Evolutionary conservation across 2,329 filamentous ascomycete genomes (phyloP), one percentile per base, ranked within the genome.

Genomic region (Chaetomiaceae sp.): DNA sequence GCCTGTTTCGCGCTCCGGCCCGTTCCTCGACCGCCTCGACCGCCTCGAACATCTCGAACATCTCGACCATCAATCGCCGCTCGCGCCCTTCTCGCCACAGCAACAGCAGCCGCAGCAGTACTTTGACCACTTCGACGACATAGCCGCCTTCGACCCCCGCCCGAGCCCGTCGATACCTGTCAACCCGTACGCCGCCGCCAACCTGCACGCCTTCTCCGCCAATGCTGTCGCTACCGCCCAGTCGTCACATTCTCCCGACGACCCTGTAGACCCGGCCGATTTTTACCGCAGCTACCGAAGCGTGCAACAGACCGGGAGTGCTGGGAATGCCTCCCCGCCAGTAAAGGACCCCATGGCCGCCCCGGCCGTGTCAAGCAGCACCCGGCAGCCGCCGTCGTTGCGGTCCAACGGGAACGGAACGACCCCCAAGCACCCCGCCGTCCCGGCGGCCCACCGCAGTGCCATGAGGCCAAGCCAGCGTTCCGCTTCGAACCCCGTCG

Each of bases 401-500:
- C 73, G 75, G 64, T 74, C 77, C 49, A 79, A 77, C 66, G 72
- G 75, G 61, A 77, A 76, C 67, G 75, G 73, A 60, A 69, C 73
- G 37, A 72, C 74, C 43, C 68, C 76, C 29, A 82, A 74, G 64
- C 73, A 76, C 60, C 58, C 64, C 70, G 32, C 64, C 71, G 53
- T 66, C 71, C 51, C 68, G 72, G 55, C 66, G 51, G 55, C 62
- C 57, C 73, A 73, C 46, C 58, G 58, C 58, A 69, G 66, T 51
- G 69, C 70, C 40, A 56, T 69, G 44, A 76, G 75, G 54, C 66
- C 74, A 38, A 65, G 67, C 53, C 62, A 71, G 54, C 79, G 82
- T 54, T 82, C 81, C 23, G 76, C 73, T 49, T 84, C 81, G 38
- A 80, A 75, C 60, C 79, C 81, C 34, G 64, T 78, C 46, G 77